phyloP scores from a whole-genome alignment of 371 early-diverging fungal genomes.

The Lichtheimia ramosa region DNA sequence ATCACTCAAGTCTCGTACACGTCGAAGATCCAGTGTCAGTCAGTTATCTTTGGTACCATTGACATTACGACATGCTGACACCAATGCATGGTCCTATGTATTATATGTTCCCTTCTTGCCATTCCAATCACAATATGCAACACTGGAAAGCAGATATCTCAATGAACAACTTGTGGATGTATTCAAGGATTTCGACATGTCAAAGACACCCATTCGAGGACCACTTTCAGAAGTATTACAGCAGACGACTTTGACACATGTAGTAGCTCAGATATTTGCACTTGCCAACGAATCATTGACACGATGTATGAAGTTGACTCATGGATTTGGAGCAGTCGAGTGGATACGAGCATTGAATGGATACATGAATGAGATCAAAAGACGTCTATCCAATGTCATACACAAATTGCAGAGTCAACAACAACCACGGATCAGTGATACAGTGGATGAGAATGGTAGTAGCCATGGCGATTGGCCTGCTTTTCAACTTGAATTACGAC shows the following conservation, averaged over 20 bases:
- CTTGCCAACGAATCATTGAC: constrained; percentile 45
- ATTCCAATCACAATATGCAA: constrained; percentile 62
- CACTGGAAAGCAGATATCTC: constrained; percentile 51
- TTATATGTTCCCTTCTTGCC: constrained; percentile 63
- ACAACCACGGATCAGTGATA: constrained; percentile 13
- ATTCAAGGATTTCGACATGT: constrained; percentile 20
- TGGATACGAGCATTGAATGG: constrained; percentile 51
- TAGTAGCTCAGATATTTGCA: constrained; percentile 41
- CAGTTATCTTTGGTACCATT: constrained; percentile 18
- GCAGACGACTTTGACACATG: constrained; percentile 5
- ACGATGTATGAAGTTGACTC: constrained; percentile 62
- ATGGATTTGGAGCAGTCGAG: constrained; percentile 62
- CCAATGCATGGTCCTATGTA: constrained; percentile 51
- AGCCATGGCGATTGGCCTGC: constrained; percentile 38
- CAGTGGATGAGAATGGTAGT: constrained; percentile 15
- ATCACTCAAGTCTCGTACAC: constrained; percentile 15
- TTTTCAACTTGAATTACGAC: constrained; percentile 62
- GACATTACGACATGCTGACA: constrained; percentile 27
- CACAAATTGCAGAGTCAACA: constrained; percentile 11
- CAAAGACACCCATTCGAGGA: constrained; percentile 5
- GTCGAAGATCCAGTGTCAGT: constrained; percentile 17
- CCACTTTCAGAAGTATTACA: constrained; percentile 6
- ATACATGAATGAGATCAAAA: constrained; percentile 46
- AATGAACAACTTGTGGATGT: constrained; percentile 20
- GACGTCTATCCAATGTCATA: constrained; percentile 32